A percentile compares a stretch with the other conserved stretches of the same genome.
Evolutionary conservation across 2,329 filamentous ascomycete genomes (phyloP).

Genomic region (Didymella pomorum): DNA sequence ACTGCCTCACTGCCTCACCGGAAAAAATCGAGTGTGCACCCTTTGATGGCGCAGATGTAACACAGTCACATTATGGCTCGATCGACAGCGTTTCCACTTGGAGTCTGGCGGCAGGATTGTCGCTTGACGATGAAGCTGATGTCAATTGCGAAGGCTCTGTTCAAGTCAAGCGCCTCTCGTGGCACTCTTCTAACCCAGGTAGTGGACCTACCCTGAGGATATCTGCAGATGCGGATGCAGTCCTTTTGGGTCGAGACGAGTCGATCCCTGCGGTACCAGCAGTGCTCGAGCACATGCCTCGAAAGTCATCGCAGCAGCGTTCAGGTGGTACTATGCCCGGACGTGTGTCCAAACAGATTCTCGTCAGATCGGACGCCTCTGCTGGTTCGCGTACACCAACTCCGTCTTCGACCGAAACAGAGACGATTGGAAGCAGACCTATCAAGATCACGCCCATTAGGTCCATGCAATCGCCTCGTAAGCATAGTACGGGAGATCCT

Average conservation of each 20-base stretch:
- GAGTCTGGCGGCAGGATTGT: constrained; percentile 17
- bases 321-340: constrained; percentile 22
- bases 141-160: constrained; percentile 12
- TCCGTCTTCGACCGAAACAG: constrained; percentile 9
- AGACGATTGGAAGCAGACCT: background rate
- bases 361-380: constrained; percentile 15
- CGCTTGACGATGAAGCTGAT: constrained; percentile 15
- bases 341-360: constrained; percentile 21
- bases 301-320: constrained; percentile 6
- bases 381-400: constrained; percentile 18
- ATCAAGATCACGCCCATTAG: constrained; percentile 32
- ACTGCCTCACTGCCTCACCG: background rate
- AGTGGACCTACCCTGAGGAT: constrained; percentile 36
- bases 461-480: constrained; percentile 34
- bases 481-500: constrained; percentile 7
- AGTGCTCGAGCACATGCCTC: constrained; percentile 4
- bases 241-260: constrained; percentile 27
- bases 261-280: constrained; percentile 22
- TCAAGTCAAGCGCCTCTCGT: constrained; percentile 34
- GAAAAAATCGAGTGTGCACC: background rate
- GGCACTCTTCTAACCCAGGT: constrained; percentile 22
- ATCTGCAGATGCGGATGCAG: constrained; percentile 34
- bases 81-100: constrained; percentile 14
- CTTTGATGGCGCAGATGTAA: background rate
- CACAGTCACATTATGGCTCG: constrained; percentile 7